Evolutionary conservation across 148 eudicot species (phyloP).

Genomic region (Mesembryanthemum crystallinum): DNA sequence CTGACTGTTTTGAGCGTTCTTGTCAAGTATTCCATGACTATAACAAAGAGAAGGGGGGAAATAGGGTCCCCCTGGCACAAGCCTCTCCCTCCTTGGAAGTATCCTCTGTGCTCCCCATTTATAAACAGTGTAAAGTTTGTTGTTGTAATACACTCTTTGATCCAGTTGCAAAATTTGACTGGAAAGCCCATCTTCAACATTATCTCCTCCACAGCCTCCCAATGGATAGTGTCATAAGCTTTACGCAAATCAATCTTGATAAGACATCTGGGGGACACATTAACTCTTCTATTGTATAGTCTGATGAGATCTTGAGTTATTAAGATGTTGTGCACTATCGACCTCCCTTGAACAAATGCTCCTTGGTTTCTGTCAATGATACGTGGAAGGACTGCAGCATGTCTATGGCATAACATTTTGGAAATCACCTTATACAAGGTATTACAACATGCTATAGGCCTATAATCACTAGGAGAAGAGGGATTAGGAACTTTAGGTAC

Average conservation of each 20-base stretch:
- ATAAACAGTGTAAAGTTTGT: neutral
- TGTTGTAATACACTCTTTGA: neutral
- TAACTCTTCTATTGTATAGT: no score
- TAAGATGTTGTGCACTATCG: no score
- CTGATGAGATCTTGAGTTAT: no score
- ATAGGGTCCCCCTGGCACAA: neutral
- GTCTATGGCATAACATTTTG: no score
- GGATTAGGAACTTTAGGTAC: no score
- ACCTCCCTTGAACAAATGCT: no score
- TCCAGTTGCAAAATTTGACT: neutral
- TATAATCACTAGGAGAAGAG: no score
- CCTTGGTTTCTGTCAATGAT: no score
- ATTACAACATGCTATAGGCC: no score
- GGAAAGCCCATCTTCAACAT: neutral
- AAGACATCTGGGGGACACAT: no score
- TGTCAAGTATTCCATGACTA: neutral
- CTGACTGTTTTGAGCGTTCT: neutral
- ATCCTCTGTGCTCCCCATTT: neutral
- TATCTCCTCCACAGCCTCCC: neutral
- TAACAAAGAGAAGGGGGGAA: neutral
- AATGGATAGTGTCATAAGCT: neutral
- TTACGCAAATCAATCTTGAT: neutral
- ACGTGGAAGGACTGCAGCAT: no score
- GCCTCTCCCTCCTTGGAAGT: neutral
- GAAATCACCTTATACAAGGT: no score